Evolutionary conservation across 768 basidiomycete genomes (phyloP).

Genomic region (Candolleomyces eurysporus): DNA sequence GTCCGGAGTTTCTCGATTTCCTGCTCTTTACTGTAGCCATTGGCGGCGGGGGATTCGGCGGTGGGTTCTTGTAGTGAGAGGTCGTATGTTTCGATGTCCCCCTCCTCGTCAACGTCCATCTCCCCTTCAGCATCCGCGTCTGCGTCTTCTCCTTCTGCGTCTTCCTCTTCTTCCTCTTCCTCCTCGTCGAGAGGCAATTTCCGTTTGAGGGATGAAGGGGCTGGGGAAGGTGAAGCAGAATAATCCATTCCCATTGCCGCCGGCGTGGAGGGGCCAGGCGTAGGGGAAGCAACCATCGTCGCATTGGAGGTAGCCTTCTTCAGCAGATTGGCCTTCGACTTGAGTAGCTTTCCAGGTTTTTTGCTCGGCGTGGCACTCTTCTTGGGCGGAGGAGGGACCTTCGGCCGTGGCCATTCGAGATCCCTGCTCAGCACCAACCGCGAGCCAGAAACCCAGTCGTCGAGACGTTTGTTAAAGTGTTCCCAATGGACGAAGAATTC

Average conservation of each 20-base stretch:
- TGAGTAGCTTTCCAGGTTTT: conserved; percentile 65
- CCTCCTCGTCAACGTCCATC: conserved; percentile 74
- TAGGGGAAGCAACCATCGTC: conserved; percentile 54
- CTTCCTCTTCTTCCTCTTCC: conserved; percentile 56
- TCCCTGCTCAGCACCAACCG: conserved; percentile 82
- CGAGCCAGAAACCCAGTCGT: conserved; percentile 93
- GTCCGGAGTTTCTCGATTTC: conserved; percentile 98
- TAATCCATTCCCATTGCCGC: conserved; percentile 34
- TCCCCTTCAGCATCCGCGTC: conserved; percentile 61
- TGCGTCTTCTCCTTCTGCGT: conserved; percentile 43
- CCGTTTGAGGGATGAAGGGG: conserved; percentile 57
- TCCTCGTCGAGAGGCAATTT: conserved; percentile 67
- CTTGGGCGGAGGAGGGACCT: conserved; percentile 52
- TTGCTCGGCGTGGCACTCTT: conserved; percentile 48
- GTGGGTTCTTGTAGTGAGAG: conserved; percentile 49
- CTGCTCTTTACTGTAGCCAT: conserved; percentile 89
- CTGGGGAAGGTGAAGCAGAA: conserved; percentile 56
- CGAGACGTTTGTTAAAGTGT: conserved; percentile 97
- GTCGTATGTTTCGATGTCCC: conserved; percentile 69
- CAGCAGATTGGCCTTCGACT: conserved; percentile 46
- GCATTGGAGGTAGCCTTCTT: conserved; percentile 73
- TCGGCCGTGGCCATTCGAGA: conserved; percentile 95
- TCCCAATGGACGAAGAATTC: conserved; percentile 99
- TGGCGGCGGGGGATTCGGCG: conserved; percentile 50
- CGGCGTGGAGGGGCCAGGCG: conserved; percentile 58